Conservation (phyloP, 2,329 filamentous ascomycete species). For the Huntiella abstrusa region DNA sequence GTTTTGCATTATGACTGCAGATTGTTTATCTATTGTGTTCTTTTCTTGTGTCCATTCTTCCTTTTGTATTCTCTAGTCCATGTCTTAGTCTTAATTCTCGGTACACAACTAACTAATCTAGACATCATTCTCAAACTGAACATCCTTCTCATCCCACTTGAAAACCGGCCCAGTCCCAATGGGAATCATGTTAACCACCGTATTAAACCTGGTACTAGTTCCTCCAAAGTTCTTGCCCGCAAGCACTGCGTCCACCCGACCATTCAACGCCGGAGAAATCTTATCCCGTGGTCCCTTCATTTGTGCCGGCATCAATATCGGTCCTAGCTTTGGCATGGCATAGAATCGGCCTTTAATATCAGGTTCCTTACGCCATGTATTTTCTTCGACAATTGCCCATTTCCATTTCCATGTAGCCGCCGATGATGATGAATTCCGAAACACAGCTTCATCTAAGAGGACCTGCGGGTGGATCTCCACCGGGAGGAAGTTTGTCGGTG, state of each 20-base stretch:
- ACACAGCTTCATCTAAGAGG: conserved; percentile 22
- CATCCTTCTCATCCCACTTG: conserved; percentile 8
- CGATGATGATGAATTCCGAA: conserved; percentile 20
- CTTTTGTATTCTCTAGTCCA: neutral
- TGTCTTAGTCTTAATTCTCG: neutral
- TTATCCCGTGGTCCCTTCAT: conserved; percentile 19
- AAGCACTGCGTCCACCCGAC: conserved; percentile 23
- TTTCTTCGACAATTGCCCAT: conserved; percentile 25
- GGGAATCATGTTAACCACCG: conserved; percentile 25
- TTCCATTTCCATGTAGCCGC: conserved; percentile 18
- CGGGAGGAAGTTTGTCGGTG: conserved; percentile 5
- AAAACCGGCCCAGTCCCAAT: conserved; percentile 1
- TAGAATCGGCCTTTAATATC: conserved; percentile 38
- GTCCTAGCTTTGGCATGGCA: conserved; percentile 32
- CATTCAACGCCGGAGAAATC: conserved; percentile 27
- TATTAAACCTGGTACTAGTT: conserved; percentile 23
- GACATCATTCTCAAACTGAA: conserved; percentile 8
- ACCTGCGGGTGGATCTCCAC: conserved; percentile 23
- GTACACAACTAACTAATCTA: neutral
- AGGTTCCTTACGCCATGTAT: conserved; percentile 27
- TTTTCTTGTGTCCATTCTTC: neutral
- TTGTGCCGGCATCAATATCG: conserved; percentile 24
- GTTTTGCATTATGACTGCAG: neutral
- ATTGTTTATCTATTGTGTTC: neutral
- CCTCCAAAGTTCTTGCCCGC: conserved; percentile 23